phyloP scores from a whole-genome alignment of 495 filamentous ascomycete species.

The Lophium mytilinum region DNA sequence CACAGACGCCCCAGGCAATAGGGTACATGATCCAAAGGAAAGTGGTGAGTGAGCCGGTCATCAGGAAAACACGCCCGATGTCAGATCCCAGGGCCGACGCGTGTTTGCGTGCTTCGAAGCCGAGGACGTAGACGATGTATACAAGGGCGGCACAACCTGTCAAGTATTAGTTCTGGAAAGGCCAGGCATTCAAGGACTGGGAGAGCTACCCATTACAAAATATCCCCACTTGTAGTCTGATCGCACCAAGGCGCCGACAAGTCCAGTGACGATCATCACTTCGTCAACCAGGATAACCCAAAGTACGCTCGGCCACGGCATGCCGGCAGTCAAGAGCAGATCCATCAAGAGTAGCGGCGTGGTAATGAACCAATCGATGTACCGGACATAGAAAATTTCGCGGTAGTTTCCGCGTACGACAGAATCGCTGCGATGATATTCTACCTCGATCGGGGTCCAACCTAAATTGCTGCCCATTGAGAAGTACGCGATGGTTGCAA shows the following conservation, averaged over 20 bases:
- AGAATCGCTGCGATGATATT: slow-evolving; percentile 41
- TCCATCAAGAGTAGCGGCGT: slow-evolving; percentile 49
- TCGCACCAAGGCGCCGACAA: slow-evolving; percentile 52
- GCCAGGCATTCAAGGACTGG: neutral
- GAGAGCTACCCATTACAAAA: slow-evolving; percentile 54
- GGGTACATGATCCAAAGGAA: slow-evolving; percentile 62
- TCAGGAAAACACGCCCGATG: slow-evolving; percentile 43
- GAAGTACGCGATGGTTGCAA: slow-evolving; percentile 60
- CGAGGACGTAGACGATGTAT: slow-evolving; percentile 49
- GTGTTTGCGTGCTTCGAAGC: slow-evolving; percentile 45
- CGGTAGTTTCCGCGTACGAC: slow-evolving; percentile 42
- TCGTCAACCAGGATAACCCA: slow-evolving; percentile 51
- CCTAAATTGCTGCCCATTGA: slow-evolving; percentile 62
- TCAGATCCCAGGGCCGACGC: slow-evolving; percentile 44
- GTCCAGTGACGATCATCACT: slow-evolving; percentile 56
- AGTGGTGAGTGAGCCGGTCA: slow-evolving; percentile 44
- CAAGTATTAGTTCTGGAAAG: neutral
- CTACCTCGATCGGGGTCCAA: slow-evolving; percentile 50
- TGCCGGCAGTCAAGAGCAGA: slow-evolving; percentile 53
- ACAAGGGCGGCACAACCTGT: slow-evolving; percentile 45
- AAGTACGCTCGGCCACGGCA: slow-evolving; percentile 58
- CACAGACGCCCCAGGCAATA: slow-evolving; percentile 57
- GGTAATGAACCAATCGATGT: slow-evolving; percentile 56
- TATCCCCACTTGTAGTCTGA: slow-evolving; percentile 61
- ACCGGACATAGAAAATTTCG: slow-evolving; percentile 65